Conservation (phyloP, 441 rosid species). For the Theobroma grandiflorum region DNA sequence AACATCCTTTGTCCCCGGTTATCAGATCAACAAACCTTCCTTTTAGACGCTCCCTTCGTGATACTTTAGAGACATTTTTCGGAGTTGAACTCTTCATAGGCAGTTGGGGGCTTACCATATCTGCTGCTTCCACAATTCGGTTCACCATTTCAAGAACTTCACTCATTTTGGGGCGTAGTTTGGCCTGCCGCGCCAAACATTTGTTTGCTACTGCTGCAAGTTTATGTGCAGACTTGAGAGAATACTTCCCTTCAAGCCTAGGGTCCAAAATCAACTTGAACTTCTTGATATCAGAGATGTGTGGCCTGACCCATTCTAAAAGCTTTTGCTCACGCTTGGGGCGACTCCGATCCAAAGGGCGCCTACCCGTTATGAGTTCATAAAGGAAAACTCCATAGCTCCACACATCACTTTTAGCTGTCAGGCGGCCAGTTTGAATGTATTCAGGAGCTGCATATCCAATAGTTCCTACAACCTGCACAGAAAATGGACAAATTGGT, state of each 20-base stretch:
- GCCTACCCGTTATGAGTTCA: conserved; percentile 73
- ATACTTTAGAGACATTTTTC: conserved; percentile 40
- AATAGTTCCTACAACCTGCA: conserved; percentile 73
- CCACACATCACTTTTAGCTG: conserved; percentile 74
- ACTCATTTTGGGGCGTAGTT: conserved; percentile 66
- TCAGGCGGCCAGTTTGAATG: conserved; percentile 71
- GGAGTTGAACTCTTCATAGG: conserved; percentile 48
- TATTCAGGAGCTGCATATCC: conserved; percentile 84
- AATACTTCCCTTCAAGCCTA: conserved; percentile 61
- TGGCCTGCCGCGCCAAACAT: conserved; percentile 61
- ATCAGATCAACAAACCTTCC: conserved; percentile 57
- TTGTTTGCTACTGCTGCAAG: conserved; percentile 68
- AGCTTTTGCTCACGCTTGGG: conserved; percentile 72
- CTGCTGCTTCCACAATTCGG: conserved; percentile 52
- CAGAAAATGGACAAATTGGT: conserved; percentile 13
- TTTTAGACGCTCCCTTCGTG: conserved; percentile 51
- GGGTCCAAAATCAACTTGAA: conserved; percentile 64
- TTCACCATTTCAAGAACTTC: conserved; percentile 66
- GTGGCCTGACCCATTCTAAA: conserved; percentile 71
- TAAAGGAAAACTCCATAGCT: conserved; percentile 74
- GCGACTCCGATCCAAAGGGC: conserved; percentile 66
- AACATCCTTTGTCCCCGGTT: conserved; percentile 56
- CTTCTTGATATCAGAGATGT: conserved; percentile 57
- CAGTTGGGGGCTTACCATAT: conserved; percentile 41
- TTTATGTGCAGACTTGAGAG: conserved; percentile 54